Percentiles rank a stretch among this genome's conserved stretches.
Evolutionary conservation across 208 protist species (phyloP).

Genomic region (Acanthamoeba triangularis): DNA sequence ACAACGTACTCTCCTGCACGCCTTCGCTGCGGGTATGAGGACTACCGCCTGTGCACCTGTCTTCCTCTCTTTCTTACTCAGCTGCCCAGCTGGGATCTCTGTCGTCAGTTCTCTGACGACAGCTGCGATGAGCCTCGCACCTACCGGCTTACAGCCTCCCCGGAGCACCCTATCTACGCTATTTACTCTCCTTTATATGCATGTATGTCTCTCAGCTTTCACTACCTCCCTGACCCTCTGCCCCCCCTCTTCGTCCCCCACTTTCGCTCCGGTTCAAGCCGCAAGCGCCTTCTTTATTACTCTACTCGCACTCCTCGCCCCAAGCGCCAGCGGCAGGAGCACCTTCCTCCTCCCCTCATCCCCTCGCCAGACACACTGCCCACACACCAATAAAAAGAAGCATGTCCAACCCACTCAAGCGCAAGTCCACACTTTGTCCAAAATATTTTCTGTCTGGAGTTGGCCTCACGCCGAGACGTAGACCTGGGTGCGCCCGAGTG

Average conservation of each 20-base stretch:
- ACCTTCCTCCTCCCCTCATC: not conserved
- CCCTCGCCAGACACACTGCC: not conserved
- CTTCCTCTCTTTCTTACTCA: not conserved
- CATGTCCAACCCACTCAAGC: not conserved
- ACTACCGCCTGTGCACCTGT: not conserved
- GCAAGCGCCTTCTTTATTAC: not conserved
- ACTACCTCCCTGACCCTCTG: not conserved
- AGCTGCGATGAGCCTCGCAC: not conserved
- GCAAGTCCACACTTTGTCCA: not conserved
- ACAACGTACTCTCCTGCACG: not conserved
- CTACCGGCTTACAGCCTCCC: not conserved
- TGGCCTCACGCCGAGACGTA: too few relatives aligned
- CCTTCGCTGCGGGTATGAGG: not conserved
- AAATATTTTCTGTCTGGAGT: too few relatives aligned
- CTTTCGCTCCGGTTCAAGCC: not conserved
- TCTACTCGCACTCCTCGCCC: not conserved
- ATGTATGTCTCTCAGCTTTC: not conserved
- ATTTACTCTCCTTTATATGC: not conserved
- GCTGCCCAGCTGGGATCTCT: not conserved
- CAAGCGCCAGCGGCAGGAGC: not conserved
- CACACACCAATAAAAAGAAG: not conserved
- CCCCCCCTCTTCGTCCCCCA: not conserved
- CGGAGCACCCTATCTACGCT: not conserved
- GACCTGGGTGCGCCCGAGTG: too few relatives aligned
- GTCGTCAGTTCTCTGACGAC: not conserved